Conservation (phyloP, 208 protist genomes). For the Crithidia sp. region DNA sequence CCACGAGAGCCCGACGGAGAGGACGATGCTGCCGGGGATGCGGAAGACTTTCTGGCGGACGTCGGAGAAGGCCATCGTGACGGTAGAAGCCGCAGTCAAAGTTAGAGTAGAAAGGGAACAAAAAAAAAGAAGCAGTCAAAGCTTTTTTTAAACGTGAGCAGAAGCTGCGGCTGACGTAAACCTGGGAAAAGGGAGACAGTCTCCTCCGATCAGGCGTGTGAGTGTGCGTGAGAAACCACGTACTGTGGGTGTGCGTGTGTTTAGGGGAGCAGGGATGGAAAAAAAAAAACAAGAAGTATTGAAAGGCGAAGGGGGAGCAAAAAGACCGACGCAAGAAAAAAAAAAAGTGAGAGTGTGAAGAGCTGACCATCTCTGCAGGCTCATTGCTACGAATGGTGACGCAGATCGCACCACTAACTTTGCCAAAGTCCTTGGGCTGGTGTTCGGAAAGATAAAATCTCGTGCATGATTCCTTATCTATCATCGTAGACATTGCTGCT, state of each 20-base stretch:
- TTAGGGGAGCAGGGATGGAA: not conserved
- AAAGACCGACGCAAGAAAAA: not conserved
- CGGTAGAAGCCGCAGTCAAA: too few relatives aligned
- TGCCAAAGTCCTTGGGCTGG: too few relatives aligned
- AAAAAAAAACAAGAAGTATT: not conserved
- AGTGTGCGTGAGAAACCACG: too few relatives aligned
- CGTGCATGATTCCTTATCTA: too few relatives aligned
- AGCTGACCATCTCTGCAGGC: not conserved
- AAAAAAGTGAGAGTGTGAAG: not conserved
- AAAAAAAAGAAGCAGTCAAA: conserved; percentile 6
- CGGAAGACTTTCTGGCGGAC: conserved; percentile 86
- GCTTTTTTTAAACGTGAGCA: not conserved
- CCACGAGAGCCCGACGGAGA: conserved; percentile 80
- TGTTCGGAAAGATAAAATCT: too few relatives aligned
- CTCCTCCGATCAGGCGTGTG: too few relatives aligned
- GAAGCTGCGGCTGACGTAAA: not conserved
- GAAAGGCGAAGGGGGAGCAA: not conserved
- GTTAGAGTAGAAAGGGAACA: too few relatives aligned
- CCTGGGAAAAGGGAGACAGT: not conserved
- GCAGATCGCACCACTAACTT: too few relatives aligned
- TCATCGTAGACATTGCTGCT: too few relatives aligned
- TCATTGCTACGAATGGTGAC: too few relatives aligned
- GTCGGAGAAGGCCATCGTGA: conserved; percentile 47
- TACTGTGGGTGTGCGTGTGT: too few relatives aligned
- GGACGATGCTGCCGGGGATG: conserved; percentile 63